phyloP scores from a whole-genome alignment of 257 asterid species.

The Solanum dulcamara region DNA sequence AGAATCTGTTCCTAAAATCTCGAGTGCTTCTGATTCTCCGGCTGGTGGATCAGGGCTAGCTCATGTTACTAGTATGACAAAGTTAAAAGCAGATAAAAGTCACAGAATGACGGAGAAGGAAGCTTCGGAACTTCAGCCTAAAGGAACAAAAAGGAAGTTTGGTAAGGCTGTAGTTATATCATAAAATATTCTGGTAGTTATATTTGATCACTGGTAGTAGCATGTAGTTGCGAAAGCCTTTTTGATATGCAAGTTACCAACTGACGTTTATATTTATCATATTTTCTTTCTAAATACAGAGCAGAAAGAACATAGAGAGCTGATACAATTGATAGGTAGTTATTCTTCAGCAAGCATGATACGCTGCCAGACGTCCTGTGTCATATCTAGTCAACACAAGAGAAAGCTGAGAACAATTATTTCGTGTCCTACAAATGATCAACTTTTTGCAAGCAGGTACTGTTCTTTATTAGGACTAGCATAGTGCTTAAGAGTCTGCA shows the following conservation, averaged over 20 bases:
- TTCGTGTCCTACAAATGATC: slow-evolving; percentile 34
- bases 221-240: background rate
- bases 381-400: slow-evolving; percentile 36
- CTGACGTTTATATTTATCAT: background rate
- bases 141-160: slow-evolving; percentile 23
- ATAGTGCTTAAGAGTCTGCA: background rate
- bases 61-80: slow-evolving; percentile 5
- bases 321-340: slow-evolving; percentile 19
- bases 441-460: slow-evolving; percentile 41
- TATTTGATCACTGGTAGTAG: background rate
- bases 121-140: slow-evolving; percentile 16
- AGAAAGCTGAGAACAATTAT: slow-evolving; percentile 45
- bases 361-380: slow-evolving; percentile 23
- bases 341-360: slow-evolving; percentile 18
- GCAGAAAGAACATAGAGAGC: slow-evolving; percentile 29
- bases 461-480: background rate
- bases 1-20: slow-evolving; percentile 14
- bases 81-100: slow-evolving; percentile 12
- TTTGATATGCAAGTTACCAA: background rate
- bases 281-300: slow-evolving; percentile 15
- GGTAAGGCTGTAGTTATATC: slow-evolving; percentile 13
- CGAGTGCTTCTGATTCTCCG: slow-evolving; percentile 16
- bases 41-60: slow-evolving; percentile 4
- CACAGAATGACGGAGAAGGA: slow-evolving; percentile 9
- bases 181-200: background rate